Conservation (phyloP, 257 asterid species). For the Primulina huaijiensis region DNA sequence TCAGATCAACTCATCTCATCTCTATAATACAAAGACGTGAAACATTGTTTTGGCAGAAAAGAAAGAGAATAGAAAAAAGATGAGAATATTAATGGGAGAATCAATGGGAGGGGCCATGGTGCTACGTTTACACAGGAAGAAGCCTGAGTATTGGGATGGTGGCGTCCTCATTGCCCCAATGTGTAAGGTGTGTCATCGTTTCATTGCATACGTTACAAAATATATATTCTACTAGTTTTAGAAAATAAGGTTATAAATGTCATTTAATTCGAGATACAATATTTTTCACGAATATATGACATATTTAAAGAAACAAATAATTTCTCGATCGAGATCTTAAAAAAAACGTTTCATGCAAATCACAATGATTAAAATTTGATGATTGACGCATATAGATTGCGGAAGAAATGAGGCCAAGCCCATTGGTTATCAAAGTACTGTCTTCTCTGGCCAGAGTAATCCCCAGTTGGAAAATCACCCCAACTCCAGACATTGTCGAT, state of each 20-base stretch:
- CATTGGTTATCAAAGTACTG: conserved; percentile 49
- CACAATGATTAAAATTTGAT: neutral
- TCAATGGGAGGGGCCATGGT: conserved; percentile 87
- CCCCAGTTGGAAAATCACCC: conserved; percentile 88
- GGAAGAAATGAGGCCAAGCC: conserved; percentile 64
- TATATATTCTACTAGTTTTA: neutral
- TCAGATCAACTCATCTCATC: no score
- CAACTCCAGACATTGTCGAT: conserved; percentile 76
- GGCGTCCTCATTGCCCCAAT: conserved; percentile 73
- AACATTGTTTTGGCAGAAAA: conserved; percentile 32
- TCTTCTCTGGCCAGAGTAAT: conserved; percentile 45
- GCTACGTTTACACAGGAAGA: conserved; percentile 55
- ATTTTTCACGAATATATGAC: no score
- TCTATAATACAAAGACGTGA: no score
- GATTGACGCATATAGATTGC: conserved; percentile 51
- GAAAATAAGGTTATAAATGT: no score
- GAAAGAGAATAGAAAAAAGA: conserved; percentile 36
- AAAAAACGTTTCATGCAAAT: no score
- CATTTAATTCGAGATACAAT: no score
- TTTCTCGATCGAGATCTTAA: no score
- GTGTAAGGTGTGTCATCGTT: conserved; percentile 51
- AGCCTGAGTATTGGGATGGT: conserved; percentile 60
- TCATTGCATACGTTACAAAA: neutral
- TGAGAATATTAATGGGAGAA: conserved; percentile 63
- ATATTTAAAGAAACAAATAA: no score